Conservation (phyloP, 257 asterid species). For the Solanum chiquidenum region DNA sequence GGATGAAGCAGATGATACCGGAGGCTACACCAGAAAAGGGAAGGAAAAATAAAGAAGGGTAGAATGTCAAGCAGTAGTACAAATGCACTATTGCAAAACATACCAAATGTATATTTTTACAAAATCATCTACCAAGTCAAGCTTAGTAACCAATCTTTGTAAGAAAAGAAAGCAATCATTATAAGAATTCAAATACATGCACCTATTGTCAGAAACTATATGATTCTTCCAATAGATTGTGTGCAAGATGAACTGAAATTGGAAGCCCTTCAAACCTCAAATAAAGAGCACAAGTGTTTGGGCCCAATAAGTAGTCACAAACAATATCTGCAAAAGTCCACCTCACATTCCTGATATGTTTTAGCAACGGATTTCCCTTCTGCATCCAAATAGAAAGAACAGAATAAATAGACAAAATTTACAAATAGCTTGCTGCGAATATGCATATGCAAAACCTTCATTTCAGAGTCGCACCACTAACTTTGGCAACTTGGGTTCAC, state of each 20-base stretch:
- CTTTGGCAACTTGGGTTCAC: background rate
- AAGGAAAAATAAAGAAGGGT: background rate
- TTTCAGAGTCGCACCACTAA: background rate
- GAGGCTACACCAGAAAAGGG: slow-evolving; percentile 43
- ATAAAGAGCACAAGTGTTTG: slow-evolving; percentile 75
- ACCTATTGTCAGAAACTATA: background rate
- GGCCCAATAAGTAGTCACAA: slow-evolving; percentile 79
- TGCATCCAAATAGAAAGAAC: slow-evolving; percentile 21
- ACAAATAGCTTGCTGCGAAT: background rate
- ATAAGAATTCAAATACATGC: background rate
- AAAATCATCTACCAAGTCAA: background rate
- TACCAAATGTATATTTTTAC: background rate
- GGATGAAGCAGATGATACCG: slow-evolving; percentile 98
- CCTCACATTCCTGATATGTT: slow-evolving; percentile 84
- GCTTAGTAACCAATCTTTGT: background rate
- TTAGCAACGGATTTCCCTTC: slow-evolving; percentile 95
- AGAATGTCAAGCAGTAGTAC: background rate
- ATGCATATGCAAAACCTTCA: background rate
- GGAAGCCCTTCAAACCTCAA: slow-evolving; percentile 44
- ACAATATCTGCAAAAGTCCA: slow-evolving; percentile 84
- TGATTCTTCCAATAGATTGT: background rate
- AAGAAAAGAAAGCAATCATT: background rate
- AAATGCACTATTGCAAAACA: background rate
- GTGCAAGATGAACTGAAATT: background rate
- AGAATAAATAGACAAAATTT: background rate